Evolutionary conservation across 768 basidiomycete species (phyloP).

Genomic region (Russula foetens): DNA sequence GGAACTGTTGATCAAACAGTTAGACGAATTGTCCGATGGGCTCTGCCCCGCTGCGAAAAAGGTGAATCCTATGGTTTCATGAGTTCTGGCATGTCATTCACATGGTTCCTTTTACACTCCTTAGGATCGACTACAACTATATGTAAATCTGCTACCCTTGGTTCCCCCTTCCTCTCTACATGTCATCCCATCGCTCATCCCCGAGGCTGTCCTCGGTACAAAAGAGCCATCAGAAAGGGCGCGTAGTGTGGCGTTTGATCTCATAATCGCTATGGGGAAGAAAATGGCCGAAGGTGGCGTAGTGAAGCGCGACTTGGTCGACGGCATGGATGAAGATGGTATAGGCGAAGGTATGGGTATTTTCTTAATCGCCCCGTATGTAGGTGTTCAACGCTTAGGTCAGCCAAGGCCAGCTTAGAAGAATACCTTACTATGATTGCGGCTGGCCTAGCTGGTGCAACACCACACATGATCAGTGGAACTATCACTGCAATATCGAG

Average conservation of each 20-base stretch:
- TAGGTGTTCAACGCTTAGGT: background rate
- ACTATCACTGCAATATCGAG: slow-evolving; percentile 91
- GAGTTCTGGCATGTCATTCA: background rate
- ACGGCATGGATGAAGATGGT: slow-evolving; percentile 75
- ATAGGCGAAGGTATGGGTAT: slow-evolving; percentile 31
- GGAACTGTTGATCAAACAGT: slow-evolving; percentile 50
- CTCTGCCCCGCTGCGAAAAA: slow-evolving; percentile 83
- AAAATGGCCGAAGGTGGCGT: slow-evolving; percentile 87
- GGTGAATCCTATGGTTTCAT: slow-evolving; percentile 31
- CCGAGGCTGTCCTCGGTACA: slow-evolving; percentile 90
- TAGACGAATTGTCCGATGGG: slow-evolving; percentile 58
- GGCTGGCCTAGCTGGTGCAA: slow-evolving; percentile 87
- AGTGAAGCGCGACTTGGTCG: slow-evolving; percentile 66
- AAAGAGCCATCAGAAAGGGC: slow-evolving; percentile 96
- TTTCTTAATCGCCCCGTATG: slow-evolving; percentile 5
- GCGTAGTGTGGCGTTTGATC: slow-evolving; percentile 79
- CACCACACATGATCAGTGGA: slow-evolving; percentile 97
- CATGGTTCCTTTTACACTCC: background rate
- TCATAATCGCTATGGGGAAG: slow-evolving; percentile 83
- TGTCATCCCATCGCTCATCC: slow-evolving; percentile 80
- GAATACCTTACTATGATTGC: slow-evolving; percentile 97
- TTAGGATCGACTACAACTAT: slow-evolving; percentile 76
- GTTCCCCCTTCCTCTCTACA: slow-evolving; percentile 70
- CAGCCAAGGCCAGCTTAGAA: slow-evolving; percentile 67
- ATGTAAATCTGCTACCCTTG: slow-evolving; percentile 56